A percentile compares a stretch with the other conserved stretches of the same genome.
phyloP scores from a whole-genome alignment of 768 basidiomycete genomes.

The Boletus vinaceobasis region DNA sequence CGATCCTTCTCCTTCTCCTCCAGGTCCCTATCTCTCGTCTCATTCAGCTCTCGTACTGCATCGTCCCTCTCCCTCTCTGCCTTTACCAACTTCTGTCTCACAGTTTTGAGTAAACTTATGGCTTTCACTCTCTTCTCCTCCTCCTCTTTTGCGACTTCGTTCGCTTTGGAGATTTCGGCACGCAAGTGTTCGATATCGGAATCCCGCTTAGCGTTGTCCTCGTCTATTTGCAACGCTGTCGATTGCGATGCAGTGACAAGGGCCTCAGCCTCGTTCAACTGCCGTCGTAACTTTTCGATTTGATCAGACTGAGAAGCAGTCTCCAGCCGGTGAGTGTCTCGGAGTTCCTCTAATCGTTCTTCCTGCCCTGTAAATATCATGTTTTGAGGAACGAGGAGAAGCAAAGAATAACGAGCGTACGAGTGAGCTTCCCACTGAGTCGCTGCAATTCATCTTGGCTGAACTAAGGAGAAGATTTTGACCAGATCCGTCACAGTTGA shows the following conservation, averaged over 20 bases:
- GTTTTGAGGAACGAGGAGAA: not conserved
- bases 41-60: slow-evolving; percentile 51
- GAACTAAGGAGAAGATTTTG: slow-evolving; percentile 38
- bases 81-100: slow-evolving; percentile 95
- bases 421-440: slow-evolving; percentile 64
- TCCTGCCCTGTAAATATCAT: slow-evolving; percentile 63
- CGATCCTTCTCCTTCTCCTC: slow-evolving; percentile 44
- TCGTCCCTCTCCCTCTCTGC: slow-evolving; percentile 94
- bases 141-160: slow-evolving; percentile 77
- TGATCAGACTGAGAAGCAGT: slow-evolving; percentile 73
- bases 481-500: not conserved
- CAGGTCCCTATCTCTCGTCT: slow-evolving; percentile 51
- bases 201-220: slow-evolving; percentile 47
- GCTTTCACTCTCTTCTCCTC: slow-evolving; percentile 97
- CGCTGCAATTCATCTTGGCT: slow-evolving; percentile 77
- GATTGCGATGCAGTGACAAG: slow-evolving; percentile 58
- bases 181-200: slow-evolving; percentile 57
- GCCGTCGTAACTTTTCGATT: slow-evolving; percentile 64
- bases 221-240: slow-evolving; percentile 46
- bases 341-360: slow-evolving; percentile 77
- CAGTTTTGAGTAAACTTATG: slow-evolving; percentile 87
- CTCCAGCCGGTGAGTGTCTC: slow-evolving; percentile 79
- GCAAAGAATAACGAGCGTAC: slow-evolving; percentile 43
- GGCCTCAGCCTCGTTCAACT: slow-evolving; percentile 68
- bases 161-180: slow-evolving; percentile 59